phyloP scores from a whole-genome alignment of 2,329 filamentous ascomycete genomes.

The Aspergillus hortae region DNA sequence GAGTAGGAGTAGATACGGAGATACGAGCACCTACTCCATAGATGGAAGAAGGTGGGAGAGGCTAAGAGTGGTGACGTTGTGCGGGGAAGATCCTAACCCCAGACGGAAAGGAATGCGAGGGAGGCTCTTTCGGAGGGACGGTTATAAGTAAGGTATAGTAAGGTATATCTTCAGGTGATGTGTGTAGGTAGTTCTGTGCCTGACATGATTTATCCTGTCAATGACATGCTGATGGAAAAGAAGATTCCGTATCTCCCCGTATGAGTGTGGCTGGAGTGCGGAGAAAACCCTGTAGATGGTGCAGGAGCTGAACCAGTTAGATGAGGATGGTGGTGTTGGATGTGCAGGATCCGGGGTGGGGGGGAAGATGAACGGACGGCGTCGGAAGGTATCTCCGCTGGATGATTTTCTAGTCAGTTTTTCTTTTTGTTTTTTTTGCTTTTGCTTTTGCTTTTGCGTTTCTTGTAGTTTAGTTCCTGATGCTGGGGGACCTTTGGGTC shows the following conservation, averaged over 20 bases:
- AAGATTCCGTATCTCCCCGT: neutral
- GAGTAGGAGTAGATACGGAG: too few species aligned
- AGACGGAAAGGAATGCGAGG: slow-evolving; percentile 3
- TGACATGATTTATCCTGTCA: neutral
- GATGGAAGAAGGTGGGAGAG: neutral
- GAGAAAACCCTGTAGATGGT: neutral
- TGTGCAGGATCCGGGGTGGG: neutral
- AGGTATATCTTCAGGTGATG: neutral
- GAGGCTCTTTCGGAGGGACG: neutral
- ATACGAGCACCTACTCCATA: too few species aligned
- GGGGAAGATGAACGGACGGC: neutral
- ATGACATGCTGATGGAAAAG: neutral
- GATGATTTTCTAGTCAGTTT: neutral
- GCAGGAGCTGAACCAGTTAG: neutral
- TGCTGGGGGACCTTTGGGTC: neutral
- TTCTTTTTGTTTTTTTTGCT: too few species aligned
- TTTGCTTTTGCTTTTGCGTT: neutral
- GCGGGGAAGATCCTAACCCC: neutral
- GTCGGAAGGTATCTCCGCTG: neutral
- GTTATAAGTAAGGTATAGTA: too few species aligned
- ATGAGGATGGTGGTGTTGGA: too few species aligned
- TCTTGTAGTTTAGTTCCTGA: neutral
- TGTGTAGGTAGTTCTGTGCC: neutral
- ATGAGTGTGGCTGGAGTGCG: neutral
- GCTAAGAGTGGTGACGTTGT: neutral